Conservation (phyloP, 2,329 filamentous ascomycete genomes). For the Rhynchosporium secalis region DNA sequence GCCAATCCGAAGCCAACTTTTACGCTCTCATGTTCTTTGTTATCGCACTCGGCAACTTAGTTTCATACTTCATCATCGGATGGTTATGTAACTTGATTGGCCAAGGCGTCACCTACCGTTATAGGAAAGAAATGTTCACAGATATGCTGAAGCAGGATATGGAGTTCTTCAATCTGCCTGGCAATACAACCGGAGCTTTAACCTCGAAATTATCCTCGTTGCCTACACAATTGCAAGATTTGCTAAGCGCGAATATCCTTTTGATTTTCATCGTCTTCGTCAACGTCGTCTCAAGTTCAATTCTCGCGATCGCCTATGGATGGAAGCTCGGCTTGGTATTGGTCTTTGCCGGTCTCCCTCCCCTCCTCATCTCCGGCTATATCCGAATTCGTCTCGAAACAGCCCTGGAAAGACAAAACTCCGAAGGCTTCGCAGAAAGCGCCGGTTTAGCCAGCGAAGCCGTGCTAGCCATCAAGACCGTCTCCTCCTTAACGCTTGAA, state of each 20-base stretch:
- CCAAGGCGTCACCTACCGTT: conserved; percentile 50
- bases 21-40: conserved; percentile 25
- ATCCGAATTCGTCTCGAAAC: conserved; percentile 46
- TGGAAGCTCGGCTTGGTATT: conserved; percentile 50
- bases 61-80: conserved; percentile 49
- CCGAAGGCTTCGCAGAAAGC: conserved; percentile 52
- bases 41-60: conserved; percentile 12
- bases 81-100: conserved; percentile 21
- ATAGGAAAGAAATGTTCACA: conserved; percentile 67
- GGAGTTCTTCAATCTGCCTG: conserved; percentile 80
- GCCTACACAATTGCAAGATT: conserved; percentile 58
- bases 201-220: conserved; percentile 85
- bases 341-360: conserved; percentile 45
- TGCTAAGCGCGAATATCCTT: conserved; percentile 47
- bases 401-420: conserved; percentile 39
- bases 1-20: conserved; percentile 17
- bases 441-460: conserved; percentile 87
- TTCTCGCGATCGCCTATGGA: conserved; percentile 44
- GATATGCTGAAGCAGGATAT: conserved; percentile 89
- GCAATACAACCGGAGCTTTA: conserved; percentile 82
- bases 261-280: conserved; percentile 46
- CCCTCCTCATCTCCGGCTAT: conserved; percentile 45
- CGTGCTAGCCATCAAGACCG: conserved; percentile 86
- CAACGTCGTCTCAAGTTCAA: conserved; percentile 43
- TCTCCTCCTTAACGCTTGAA: conserved; percentile 84